Conservation (phyloP, 768 basidiomycete species). For the Phlebiopsis gigantea region DNA sequence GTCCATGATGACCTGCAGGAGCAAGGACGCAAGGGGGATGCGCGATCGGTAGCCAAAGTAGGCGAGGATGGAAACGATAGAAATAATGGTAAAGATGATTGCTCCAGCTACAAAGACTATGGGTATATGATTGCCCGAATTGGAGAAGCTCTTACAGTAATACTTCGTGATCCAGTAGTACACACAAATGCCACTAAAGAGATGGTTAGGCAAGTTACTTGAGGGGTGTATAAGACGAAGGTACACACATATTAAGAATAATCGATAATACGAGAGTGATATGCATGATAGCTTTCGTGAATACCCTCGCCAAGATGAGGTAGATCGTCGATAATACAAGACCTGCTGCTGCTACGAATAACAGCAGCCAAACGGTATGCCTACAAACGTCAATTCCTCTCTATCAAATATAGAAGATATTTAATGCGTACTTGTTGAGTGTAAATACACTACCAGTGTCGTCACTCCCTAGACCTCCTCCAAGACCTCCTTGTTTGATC, state of each 20-base stretch:
- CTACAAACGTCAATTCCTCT: conserved; percentile 28
- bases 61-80: conserved; percentile 65
- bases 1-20: conserved; percentile 81
- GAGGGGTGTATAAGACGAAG: too few relatives aligned
- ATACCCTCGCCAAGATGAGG: conserved; percentile 63
- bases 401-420: background rate
- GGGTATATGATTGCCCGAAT: background rate
- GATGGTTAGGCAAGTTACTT: conserved; percentile 11
- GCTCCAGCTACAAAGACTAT: conserved; percentile 52
- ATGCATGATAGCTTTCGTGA: conserved; percentile 75
- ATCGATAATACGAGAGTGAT: conserved; percentile 64
- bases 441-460: conserved; percentile 53
- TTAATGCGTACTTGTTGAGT: conserved; percentile 50
- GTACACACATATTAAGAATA: conserved; percentile 54
- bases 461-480: conserved; percentile 58
- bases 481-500: conserved; percentile 58
- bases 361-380: conserved; percentile 70
- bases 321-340: conserved; percentile 62
- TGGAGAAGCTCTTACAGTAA: conserved; percentile 42
- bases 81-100: conserved; percentile 79
- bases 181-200: conserved; percentile 56
- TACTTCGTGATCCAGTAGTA: conserved; percentile 74
- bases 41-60: conserved; percentile 70
- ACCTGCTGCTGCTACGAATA: conserved; percentile 66
- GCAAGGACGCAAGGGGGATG: conserved; percentile 73